phyloP scores from a whole-genome alignment of 1,139 yeast genomes.

The Lodderomyces jiufengensis region DNA sequence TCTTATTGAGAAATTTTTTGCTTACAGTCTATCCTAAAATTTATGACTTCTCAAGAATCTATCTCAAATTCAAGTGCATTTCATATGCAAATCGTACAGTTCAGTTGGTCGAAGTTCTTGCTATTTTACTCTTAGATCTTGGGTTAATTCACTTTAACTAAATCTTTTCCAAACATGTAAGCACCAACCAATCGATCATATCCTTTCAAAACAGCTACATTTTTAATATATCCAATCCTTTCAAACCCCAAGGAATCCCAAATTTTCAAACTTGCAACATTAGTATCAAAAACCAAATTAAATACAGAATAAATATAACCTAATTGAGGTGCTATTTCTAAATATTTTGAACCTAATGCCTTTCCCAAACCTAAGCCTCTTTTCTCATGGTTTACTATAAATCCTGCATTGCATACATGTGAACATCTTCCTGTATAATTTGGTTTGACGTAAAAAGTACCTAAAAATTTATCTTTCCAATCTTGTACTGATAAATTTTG shows the following conservation, averaged over 20 bases:
- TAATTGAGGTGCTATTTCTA: slow-evolving; percentile 62
- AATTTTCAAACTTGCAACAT: slow-evolving; percentile 60
- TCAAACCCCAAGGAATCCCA: slow-evolving; percentile 80
- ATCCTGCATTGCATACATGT: slow-evolving; percentile 79
- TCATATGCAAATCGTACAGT: too few species aligned
- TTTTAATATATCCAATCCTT: slow-evolving; percentile 63
- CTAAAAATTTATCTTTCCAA: slow-evolving; percentile 51
- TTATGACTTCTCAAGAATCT: too few species aligned
- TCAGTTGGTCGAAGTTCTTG: too few species aligned
- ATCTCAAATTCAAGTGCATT: too few species aligned
- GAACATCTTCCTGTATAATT: slow-evolving; percentile 75
- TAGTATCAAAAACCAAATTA: slow-evolving; percentile 74
- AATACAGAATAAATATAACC: slow-evolving; percentile 81
- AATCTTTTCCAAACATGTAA: slow-evolving; percentile 57
- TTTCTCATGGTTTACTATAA: slow-evolving; percentile 51
- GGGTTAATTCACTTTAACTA: too few species aligned
- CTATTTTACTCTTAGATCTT: too few species aligned
- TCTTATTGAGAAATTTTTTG: too few species aligned
- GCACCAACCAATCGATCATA: slow-evolving; percentile 63
- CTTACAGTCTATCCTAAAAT: too few species aligned
- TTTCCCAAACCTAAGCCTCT: slow-evolving; percentile 65
- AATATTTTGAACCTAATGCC: slow-evolving; percentile 56
- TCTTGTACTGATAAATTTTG: slow-evolving; percentile 13
- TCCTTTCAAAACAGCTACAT: slow-evolving; percentile 66
- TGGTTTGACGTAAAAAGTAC: slow-evolving; percentile 73